A percentile compares a stretch with the other conserved stretches of the same genome.
Conservation (phyloP, 805 yeast species). For the Ogataea sp. region DNA sequence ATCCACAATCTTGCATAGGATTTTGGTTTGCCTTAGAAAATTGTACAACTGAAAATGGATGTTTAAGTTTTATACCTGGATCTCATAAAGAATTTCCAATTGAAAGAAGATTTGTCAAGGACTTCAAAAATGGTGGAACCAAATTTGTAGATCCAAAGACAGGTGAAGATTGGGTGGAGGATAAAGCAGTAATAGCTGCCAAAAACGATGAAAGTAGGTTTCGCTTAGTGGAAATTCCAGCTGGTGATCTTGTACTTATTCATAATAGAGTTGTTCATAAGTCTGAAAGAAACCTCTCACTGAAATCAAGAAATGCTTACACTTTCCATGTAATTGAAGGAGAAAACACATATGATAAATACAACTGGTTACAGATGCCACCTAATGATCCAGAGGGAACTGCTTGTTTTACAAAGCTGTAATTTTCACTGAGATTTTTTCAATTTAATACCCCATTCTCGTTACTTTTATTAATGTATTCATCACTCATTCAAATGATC, state of each 20-base stretch:
- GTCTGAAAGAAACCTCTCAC: constrained; percentile 51
- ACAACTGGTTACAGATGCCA: constrained; percentile 77
- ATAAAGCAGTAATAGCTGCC: constrained; percentile 17
- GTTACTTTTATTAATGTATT: no score
- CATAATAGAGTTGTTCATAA: constrained; percentile 68
- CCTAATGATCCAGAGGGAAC: constrained; percentile 46
- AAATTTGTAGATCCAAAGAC: constrained; percentile 33
- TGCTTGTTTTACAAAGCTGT: constrained; percentile 35
- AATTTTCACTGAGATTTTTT: no score
- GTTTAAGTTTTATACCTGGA: constrained; percentile 62
- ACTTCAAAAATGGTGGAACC: constrained; percentile 45
- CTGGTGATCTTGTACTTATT: constrained; percentile 65
- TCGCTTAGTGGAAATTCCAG: constrained; percentile 50
- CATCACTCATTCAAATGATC: no score
- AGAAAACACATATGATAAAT: constrained; percentile 44
- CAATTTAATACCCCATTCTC: no score
- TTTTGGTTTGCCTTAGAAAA: constrained; percentile 80
- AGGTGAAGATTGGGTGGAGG: constrained; percentile 13
- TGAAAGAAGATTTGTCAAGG: constrained; percentile 54
- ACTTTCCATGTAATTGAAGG: constrained; percentile 80
- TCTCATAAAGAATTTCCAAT: constrained; percentile 54
- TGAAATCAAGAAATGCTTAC: constrained; percentile 60
- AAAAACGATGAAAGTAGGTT: constrained; percentile 34
- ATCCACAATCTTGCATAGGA: constrained; percentile 66
- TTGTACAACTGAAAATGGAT: constrained; percentile 60